Evolutionary conservation across 345 rosid genomes (phyloP), one percentile per base, ranked within the genome.

Genomic region (Kernera saxatilis): DNA sequence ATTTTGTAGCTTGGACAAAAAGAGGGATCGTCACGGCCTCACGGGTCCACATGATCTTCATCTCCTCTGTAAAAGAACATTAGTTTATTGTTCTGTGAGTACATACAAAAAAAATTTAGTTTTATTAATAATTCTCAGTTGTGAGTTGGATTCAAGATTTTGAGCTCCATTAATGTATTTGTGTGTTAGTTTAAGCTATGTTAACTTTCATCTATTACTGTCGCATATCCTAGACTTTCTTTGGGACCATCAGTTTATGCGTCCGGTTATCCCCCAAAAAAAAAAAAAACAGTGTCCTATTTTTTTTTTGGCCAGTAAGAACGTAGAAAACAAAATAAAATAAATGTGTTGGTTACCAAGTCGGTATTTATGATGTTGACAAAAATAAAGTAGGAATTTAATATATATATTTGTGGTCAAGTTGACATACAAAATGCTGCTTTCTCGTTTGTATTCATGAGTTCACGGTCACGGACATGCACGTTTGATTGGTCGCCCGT

Each of bases 401-500:
- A 10, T 19, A 48, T 29, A 33, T 2, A 37, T 26, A 10, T 19
- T 9, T 8, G 8, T 10, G 17, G 29, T 54, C 70, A 64, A 72
- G 70, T 64, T 64, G 70, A 6, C 56, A 63, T 63, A 72, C 17
- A 64, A 44, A 43, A 43, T 19, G 49, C 15, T 44, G 40, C 10
- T 15, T 37, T 72, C 48, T 72, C 39, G 55, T 64, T 64, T 53
- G 64, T 54, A 44, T 52, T 50, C 63, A 52, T 53, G 64, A 43
- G 76, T 32, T 72, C 76, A 72, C 77, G 77, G 77, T 72, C 76
- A 72, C 77, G 77, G 77, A 25, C 71, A 54, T 72, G 64, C 49
- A 72, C 18, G 66, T 36, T 33, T 61, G n/a, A 64, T 44, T 72
- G 77, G 70, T 35, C 71, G 41, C 11, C 77, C 77, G 77, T 72